Evolutionary conservation across 768 basidiomycete species (phyloP), one percentile per base, ranked within the genome.

Genomic region (Lentinus tigrinus): DNA sequence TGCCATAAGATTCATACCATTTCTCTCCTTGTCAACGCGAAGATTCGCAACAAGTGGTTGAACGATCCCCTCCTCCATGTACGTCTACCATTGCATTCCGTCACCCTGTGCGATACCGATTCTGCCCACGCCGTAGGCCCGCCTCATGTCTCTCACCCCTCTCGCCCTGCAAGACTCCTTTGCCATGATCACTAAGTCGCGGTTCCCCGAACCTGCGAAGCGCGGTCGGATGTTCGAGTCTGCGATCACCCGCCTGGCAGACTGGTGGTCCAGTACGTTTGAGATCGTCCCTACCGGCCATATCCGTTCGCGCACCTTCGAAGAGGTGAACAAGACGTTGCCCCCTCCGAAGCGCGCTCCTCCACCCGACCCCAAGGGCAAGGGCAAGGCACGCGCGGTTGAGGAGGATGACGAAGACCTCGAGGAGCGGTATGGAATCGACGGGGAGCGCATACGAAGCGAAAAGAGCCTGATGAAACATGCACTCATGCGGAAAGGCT

Each of bases 401-500:
- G 58, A 66, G 27, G 75, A 79, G 50, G 51, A 43, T 3, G 77
- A 83, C 60, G 70, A 73, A 27, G 72, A 84, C 13, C 73, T 82
- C 26, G 69, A 72, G 34, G 67, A 64, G 34, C 52, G 54, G n/a
- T 67, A 69, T 11, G 60, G 60, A 39, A 43, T 54, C 31, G 85
- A 84, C 10, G 78, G 80, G 37, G 95, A 96, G 71, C 67, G 77
- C 3, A 83, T 97, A 27, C 80, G 87, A 46, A 87, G 85, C 50
- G 77, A 80, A 14, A 95, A 95, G 69, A 94, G 92, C 62, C 78
- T 98, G 38, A 95, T 95, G 91, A 98, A 97, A 69, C 93, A 95
- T 69, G 89, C 87, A 0, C 74, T 98, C 19, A 86, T 89, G 80
- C 82, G 80, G 54, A 78, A 74, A 58, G 97, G 95, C 7, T 89